Evolutionary conservation across 2,329 filamentous ascomycete species (phyloP), one percentile per base, ranked within the genome.

Genomic region (Fusarium kyushuense): DNA sequence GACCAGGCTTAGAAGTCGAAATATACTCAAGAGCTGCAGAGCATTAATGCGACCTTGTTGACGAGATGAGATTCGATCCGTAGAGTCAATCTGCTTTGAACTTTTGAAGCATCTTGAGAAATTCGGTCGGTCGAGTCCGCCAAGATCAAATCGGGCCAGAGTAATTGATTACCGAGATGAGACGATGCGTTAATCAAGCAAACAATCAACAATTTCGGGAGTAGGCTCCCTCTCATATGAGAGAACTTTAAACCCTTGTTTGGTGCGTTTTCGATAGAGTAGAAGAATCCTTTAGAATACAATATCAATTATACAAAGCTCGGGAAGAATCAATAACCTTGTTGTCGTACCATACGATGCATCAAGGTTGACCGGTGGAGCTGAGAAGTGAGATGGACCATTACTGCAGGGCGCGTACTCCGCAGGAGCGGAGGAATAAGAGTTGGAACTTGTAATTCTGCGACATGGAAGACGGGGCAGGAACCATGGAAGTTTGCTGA

Each of bases 401-500:
- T 48, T 48, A 8, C 38, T 23, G 33, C 19, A 30, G 7, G 17
- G 27, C n/a, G 19, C 42, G 17, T 45, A 29, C 23, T 49, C 63
- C 53, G 59, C 65, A 30, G 33, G 32, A 38, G 65, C 58, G 65
- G 56, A 19, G 65, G 46, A 54, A 38, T 30, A 29, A 46, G 46
- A 35, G 36, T 45, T 63, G n/a, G 38, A 43, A 46, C 40, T 65
- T 43, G 67, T 70, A 61, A 62, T 65, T 70, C 67, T 70, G 67
- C 25, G 48, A 70, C 67, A 53, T 36, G 46, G 21, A n/a, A 51
- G 62, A 42, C 32, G 42, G 40, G 62, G 56, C 62, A 69, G 63
- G 63, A 67, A 54, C 40, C 58, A 41, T 53, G 67, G 54, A 16
- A 21, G 17, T 64, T 52, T 56, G 36, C 59, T 70, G 67, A 70